Conservation (phyloP, 2,329 filamentous ascomycete genomes). For the Cytospora piceicola region DNA sequence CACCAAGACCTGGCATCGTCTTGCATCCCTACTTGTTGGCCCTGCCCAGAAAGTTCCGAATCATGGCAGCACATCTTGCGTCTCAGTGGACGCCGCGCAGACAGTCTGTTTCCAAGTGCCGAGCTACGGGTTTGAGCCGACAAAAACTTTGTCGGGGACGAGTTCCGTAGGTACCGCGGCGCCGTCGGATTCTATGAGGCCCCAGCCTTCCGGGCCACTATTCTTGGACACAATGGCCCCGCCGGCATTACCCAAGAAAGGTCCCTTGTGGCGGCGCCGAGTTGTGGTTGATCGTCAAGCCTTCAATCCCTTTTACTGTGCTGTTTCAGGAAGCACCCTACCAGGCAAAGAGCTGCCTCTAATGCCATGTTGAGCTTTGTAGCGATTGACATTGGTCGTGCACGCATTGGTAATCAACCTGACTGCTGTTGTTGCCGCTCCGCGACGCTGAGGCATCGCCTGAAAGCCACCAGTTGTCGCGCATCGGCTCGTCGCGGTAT, state of each 20-base stretch:
- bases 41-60: neutral
- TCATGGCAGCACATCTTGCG: neutral
- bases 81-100: neutral
- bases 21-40: conserved; percentile 4
- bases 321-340: neutral
- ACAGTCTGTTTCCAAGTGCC: conserved; percentile 7
- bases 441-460: neutral
- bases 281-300: neutral
- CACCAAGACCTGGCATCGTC: conserved; percentile 9
- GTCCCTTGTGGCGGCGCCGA: neutral
- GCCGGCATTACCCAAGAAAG: neutral
- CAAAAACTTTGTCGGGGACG: conserved; percentile 11
- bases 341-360: neutral
- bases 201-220: conserved; percentile 18
- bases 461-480: neutral
- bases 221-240: conserved; percentile 3
- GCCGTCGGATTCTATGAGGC: conserved; percentile 17
- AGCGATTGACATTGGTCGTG: neutral
- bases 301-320: neutral
- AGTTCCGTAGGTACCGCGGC: conserved; percentile 14
- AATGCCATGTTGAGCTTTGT: neutral
- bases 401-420: neutral
- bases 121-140: conserved; percentile 11
- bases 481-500: conserved; percentile 4
- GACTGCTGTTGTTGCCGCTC: neutral